These are phyloP conservation scores for Teratosphaeria nubilosa DNA, from an alignment of 2,329 filamentous ascomycete genomes.

Conservation along the genomic window DNA sequence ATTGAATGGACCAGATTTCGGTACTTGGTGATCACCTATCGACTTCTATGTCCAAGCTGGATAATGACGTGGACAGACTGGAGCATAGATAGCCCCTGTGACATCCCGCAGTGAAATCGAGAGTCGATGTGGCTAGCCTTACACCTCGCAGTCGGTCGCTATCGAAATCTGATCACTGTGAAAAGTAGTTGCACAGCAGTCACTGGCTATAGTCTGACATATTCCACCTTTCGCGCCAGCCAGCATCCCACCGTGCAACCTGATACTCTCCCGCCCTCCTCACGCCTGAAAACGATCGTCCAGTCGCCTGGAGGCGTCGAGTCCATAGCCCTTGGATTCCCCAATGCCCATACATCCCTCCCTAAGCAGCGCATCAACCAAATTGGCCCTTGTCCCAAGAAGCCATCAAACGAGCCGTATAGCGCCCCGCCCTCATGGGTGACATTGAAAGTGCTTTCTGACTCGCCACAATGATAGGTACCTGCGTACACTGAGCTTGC, in stretches of 20 bases:
- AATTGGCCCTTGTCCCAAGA: conserved; percentile 29
- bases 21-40: too few relatives aligned
- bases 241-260: conserved; percentile 32
- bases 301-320: conserved; percentile 34
- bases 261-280: conserved; percentile 12
- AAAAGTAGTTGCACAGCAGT: too few relatives aligned
- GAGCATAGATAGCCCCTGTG: too few relatives aligned
- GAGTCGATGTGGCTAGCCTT: too few relatives aligned
- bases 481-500: conserved; percentile 16
- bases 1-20: too few relatives aligned
- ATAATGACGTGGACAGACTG: too few relatives aligned
- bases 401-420: conserved; percentile 36
- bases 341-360: conserved; percentile 30
- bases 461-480: conserved; percentile 27
- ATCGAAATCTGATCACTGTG: too few relatives aligned
- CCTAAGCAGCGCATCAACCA: conserved; percentile 31
- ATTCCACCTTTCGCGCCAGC: conserved; percentile 27
- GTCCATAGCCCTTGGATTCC: conserved; percentile 33
- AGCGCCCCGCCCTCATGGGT: conserved; percentile 27
- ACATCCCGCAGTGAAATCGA: too few relatives aligned
- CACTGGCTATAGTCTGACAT: conserved; percentile 6
- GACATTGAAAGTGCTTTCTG: conserved; percentile 29
- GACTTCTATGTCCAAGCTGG: too few relatives aligned
- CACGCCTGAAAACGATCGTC: conserved; percentile 29
- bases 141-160: too few relatives aligned